phyloP scores from a whole-genome alignment of 306 rosid genomes.

The Citrullus colocynthis region DNA sequence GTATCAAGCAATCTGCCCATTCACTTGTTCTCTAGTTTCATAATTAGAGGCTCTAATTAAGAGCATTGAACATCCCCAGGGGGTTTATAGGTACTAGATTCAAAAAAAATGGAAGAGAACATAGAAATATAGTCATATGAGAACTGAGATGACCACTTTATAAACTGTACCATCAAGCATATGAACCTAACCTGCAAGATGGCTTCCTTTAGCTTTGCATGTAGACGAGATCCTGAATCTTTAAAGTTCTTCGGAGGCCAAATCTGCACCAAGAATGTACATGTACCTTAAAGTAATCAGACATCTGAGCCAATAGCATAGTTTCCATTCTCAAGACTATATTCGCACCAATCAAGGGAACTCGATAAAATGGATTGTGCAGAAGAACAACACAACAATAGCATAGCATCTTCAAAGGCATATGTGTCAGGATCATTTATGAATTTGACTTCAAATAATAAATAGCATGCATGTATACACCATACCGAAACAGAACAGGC shows the following conservation, averaged over 20 bases:
- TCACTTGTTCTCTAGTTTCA: not conserved
- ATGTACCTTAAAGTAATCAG: not conserved
- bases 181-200: constrained; percentile 56
- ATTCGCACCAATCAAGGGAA: not conserved
- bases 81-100: not conserved
- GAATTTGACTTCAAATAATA: not conserved
- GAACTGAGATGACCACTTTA: not conserved
- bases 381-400: not conserved
- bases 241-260: constrained; percentile 98
- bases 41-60: not conserved
- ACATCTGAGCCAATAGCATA: not conserved
- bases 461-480: not conserved
- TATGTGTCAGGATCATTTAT: not conserved
- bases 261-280: constrained; percentile 42
- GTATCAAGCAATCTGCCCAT: not conserved
- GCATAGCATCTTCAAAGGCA: not conserved
- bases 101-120: not conserved
- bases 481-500: constrained; percentile 76
- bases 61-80: not conserved
- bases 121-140: not conserved
- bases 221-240: constrained; percentile 85
- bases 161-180: not conserved
- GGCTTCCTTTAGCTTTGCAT: constrained; percentile 86
- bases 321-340: not conserved
- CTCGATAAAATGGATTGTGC: not conserved